These are phyloP conservation scores for Coprinopsis marcescibilis DNA, from an alignment of 768 basidiomycete genomes.

Conservation along the genomic window DNA sequence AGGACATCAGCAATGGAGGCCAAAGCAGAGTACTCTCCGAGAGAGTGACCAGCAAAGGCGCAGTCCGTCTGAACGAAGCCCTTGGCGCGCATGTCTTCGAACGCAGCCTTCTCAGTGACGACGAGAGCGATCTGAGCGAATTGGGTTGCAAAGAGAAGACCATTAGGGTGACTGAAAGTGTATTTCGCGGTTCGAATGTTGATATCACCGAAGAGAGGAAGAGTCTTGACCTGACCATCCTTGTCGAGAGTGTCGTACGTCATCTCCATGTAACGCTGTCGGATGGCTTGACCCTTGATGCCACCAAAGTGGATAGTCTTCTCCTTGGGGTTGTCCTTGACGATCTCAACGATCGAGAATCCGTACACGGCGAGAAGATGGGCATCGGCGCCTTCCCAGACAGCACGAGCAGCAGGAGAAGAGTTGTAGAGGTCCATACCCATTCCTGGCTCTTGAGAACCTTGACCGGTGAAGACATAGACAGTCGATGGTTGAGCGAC, in stretches of 20 bases:
- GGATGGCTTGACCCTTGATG: conserved; percentile 96
- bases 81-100: conserved; percentile 96
- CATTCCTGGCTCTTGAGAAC: conserved; percentile 97
- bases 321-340: conserved; percentile 96
- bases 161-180: conserved; percentile 96
- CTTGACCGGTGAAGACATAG: conserved; percentile 98
- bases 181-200: conserved; percentile 91
- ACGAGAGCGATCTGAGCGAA: conserved; percentile 98
- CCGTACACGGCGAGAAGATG: conserved; percentile 94
- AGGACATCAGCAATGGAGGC: conserved; percentile 97
- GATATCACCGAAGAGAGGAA: conserved; percentile 95
- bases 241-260: conserved; percentile 96
- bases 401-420: conserved; percentile 90
- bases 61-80: conserved; percentile 91
- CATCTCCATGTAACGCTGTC: conserved; percentile 99
- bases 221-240: conserved; percentile 92
- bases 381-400: conserved; percentile 95
- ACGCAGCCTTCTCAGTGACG: conserved; percentile 96
- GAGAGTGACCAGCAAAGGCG: conserved; percentile 95
- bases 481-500: conserved; percentile 89
- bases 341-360: conserved; percentile 98
- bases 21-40: conserved; percentile 97
- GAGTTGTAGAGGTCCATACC: conserved; percentile 96
- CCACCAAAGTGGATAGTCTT: conserved; percentile 99
- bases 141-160: conserved; percentile 95